Evolutionary conservation across 2,329 filamentous ascomycete genomes (phyloP), one percentile per base, ranked within the genome.

Genomic region (Apiospora sp.): DNA sequence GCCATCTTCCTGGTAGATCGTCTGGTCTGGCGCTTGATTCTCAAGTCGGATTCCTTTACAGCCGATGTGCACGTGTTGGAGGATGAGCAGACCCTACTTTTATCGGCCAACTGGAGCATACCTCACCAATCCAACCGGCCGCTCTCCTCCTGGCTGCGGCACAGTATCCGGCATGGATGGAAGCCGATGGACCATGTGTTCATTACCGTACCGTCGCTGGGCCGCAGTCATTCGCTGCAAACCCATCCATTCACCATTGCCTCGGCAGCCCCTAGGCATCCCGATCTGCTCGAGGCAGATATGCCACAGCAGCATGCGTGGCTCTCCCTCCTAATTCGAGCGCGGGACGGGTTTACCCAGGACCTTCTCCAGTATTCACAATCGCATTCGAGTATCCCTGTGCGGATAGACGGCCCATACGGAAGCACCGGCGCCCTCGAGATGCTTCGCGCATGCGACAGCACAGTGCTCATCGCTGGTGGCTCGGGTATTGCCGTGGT

Each of bases 161-260:
- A 80, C 72, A 82, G 83, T 76, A 85, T 87, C 75, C 78, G 76
- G 5, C 74, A 84, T 68, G 90, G 90, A 54, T 92, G 91, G 90
- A 78, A 83, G 27, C 87, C 90, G 2, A 89, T 89, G 22, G 89
- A 92, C 76, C 91, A 92, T 78, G 85, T 92, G 68, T 92, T 92
- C 80, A 78, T 92, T 72, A 88, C 88, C 1, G 81, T 92, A 0
- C 90, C 90, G 0, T 82, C 81, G 0, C 83, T 92, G 7, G 87
- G 86, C 1, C 79, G 81, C 3, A 86, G 83, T 71, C 87, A 91
- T 76, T 77, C 82, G 3, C 78, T 91, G 1, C 91, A 92, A 80
- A 85, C 90, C 0, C 91, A 93, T 77, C 91, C 91, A 0, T 92
- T 92, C 80, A 92, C 90, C 12, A 91, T 93, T 71, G 87, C 90